Percentiles rank a stretch among this genome's conserved stretches.
Conservation (phyloP, 2,329 filamentous ascomycete genomes). For the Trichoderma aggressivum region DNA sequence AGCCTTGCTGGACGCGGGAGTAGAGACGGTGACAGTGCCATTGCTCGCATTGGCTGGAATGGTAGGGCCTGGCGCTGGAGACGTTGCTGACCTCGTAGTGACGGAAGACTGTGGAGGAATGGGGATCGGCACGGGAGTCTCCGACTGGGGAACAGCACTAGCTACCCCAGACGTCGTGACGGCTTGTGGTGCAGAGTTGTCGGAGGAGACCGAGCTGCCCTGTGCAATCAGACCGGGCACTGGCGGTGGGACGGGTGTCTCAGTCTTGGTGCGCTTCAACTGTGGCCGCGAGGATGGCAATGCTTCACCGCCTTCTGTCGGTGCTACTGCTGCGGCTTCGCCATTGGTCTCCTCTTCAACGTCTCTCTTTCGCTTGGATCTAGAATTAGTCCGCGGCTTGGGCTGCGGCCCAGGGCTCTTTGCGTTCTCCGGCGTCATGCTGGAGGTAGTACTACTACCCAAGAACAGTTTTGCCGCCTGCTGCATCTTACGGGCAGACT, state of each 20-base stretch:
- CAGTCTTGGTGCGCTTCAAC: conserved; percentile 53
- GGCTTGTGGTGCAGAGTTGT: conserved; percentile 23
- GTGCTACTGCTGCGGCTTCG: conserved; percentile 25
- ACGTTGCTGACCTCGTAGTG: conserved; percentile 31
- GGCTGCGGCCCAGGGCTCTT: conserved; percentile 23
- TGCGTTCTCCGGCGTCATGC: conserved; percentile 30
- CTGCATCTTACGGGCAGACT: conserved; percentile 52
- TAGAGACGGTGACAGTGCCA: conserved; percentile 23
- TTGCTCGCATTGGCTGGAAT: conserved; percentile 18
- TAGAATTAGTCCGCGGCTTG: conserved; percentile 32
- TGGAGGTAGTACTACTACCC: conserved; percentile 28
- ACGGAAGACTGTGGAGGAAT: conserved; percentile 30
- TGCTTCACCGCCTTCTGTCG: conserved; percentile 26
- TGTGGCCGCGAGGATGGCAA: conserved; percentile 36
- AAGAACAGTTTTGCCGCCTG: conserved; percentile 47
- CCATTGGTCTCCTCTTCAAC: conserved; percentile 29
- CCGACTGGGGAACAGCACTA: conserved; percentile 28
- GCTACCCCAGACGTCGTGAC: conserved; percentile 23
- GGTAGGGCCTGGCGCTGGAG: conserved; percentile 29
- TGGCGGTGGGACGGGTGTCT: conserved; percentile 53
- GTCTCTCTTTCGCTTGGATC: conserved; percentile 47
- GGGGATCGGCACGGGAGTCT: conserved; percentile 44
- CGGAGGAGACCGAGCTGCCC: conserved; percentile 29
- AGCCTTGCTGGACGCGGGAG: conserved; percentile 31
- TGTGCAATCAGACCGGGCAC: conserved; percentile 30